Evolutionary conservation across 768 basidiomycete species (phyloP), one percentile per base, ranked within the genome.

Genomic region (Scleroderma citrinum): DNA sequence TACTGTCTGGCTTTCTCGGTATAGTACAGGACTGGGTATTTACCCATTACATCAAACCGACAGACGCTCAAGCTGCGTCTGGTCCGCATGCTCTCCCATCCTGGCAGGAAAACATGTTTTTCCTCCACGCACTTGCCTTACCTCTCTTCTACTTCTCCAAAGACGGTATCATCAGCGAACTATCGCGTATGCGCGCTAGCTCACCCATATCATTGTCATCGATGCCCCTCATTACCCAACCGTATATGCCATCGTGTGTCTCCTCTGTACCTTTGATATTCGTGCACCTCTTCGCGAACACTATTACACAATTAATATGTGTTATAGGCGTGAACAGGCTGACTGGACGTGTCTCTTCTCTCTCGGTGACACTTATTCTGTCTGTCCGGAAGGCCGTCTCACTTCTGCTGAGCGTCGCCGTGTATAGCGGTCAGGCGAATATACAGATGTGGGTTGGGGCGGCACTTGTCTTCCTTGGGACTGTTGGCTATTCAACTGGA

Each of bases 41-140:
- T 59, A 57, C 59, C 26, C 51, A 50, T n/a, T 81, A 81, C 53
- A 68, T 76, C 12, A 57, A 51, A 10, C 50, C 58, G 11, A 20
- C 51, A 52, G 73, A 39, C 48, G 37, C 46, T 53, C 62, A 46
- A 49, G 48, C 31, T 52, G 58, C 45, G 7, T 60, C 50, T 21
- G 48, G 56, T 45, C 55, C 56, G 1, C 31, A 35, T n/a, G 36
- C 50, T n/a, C 55, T 56, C 37, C 56, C 66, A 0, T 64, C 78
- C 38, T 96, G 93, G 93, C 81, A 86, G 59, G 93, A 96, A 68
- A 84, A 81, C 44, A 82, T 97, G 79, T 97, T 95, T 70, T 97
- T 92, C 70, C 75, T 89, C 19, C 90, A 92, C 66, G 80, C 84
- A 59, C 77, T 92, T 46, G 79, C 83, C 12, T 73, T 92, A 12